Conservation (phyloP, 2,329 filamentous ascomycete species). For the Didymella pomorum region DNA sequence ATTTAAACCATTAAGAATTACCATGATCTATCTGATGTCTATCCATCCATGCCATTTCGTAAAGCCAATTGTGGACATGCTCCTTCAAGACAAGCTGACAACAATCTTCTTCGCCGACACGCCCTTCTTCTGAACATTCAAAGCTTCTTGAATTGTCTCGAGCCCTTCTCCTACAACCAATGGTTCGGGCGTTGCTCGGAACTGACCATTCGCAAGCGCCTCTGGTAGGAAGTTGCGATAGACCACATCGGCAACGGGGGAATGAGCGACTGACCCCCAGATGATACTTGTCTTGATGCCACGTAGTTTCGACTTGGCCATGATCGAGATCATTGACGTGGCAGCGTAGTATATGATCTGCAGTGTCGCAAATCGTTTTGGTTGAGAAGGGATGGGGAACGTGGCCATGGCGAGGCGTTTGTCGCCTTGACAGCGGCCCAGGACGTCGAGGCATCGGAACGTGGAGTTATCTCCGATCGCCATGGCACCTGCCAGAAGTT, state of each 20-base stretch:
- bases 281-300: conserved; percentile 7
- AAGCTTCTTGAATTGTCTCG: conserved; percentile 29
- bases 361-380: conserved; percentile 1
- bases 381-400: background rate
- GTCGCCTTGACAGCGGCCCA: conserved; percentile 5
- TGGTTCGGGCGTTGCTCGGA: background rate
- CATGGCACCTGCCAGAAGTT: background rate
- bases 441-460: conserved; percentile 4
- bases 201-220: conserved; percentile 1
- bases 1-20: too few relatives aligned
- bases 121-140: conserved; percentile 22
- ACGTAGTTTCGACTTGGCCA: background rate
- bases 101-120: conserved; percentile 13
- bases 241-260: conserved; percentile 11
- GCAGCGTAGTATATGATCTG: conserved; percentile 2
- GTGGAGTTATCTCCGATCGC: conserved; percentile 4
- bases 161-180: conserved; percentile 15
- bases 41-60: too few relatives aligned
- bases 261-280: conserved; percentile 3
- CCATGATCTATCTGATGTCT: too few relatives aligned
- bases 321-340: background rate
- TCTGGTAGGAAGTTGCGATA: conserved; percentile 22
- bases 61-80: background rate
- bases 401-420: conserved; percentile 3
- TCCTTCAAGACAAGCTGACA: conserved; percentile 2